Evolutionary conservation across 495 filamentous ascomycete species (phyloP).

Genomic region (Cercophora scortea): DNA sequence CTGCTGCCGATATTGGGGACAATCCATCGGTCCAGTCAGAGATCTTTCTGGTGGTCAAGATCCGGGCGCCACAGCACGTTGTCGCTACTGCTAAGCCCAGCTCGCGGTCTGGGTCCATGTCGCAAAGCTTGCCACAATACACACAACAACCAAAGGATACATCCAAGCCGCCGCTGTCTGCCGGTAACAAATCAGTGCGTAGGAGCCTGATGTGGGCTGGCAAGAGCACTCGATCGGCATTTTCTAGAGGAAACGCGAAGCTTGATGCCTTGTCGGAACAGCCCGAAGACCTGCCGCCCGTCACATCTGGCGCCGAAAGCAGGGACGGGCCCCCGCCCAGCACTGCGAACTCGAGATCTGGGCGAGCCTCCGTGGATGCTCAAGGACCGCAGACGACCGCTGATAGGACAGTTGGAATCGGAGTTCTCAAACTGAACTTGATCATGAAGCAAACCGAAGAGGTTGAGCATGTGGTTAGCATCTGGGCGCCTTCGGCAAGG

Average conservation of each 20-base stretch:
- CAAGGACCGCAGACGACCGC: slow-evolving; percentile 29
- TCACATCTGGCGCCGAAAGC: slow-evolving; percentile 24
- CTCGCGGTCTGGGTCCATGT: slow-evolving; percentile 35
- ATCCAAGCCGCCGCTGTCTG: slow-evolving; percentile 32
- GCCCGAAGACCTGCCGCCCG: slow-evolving; percentile 27
- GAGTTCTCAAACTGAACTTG: slow-evolving; percentile 69
- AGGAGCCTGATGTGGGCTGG: slow-evolving; percentile 79
- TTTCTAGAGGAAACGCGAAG: slow-evolving; percentile 37
- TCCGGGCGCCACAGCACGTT: slow-evolving; percentile 56
- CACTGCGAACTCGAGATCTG: slow-evolving; percentile 44
- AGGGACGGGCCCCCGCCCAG: slow-evolving; percentile 45
- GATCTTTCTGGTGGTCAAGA: slow-evolving; percentile 76
- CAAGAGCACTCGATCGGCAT: slow-evolving; percentile 42
- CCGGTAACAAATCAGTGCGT: slow-evolving; percentile 53
- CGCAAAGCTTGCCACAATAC: slow-evolving; percentile 16
- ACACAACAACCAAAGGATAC: slow-evolving; percentile 27
- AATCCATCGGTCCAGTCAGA: slow-evolving; percentile 55
- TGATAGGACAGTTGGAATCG: slow-evolving; percentile 67
- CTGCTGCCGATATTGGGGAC: slow-evolving; percentile 75
- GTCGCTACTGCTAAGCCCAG: slow-evolving; percentile 34
- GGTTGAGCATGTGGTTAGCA: slow-evolving; percentile 65
- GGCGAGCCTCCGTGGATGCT: slow-evolving; percentile 37
- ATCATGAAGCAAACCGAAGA: slow-evolving; percentile 71
- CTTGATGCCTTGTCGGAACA: slow-evolving; percentile 44
- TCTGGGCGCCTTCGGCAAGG: slow-evolving; percentile 60